A percentile compares a stretch with the other conserved stretches of the same genome.
Conservation (phyloP, 2,329 filamentous ascomycete species). For the Falciphora oryzae region DNA sequence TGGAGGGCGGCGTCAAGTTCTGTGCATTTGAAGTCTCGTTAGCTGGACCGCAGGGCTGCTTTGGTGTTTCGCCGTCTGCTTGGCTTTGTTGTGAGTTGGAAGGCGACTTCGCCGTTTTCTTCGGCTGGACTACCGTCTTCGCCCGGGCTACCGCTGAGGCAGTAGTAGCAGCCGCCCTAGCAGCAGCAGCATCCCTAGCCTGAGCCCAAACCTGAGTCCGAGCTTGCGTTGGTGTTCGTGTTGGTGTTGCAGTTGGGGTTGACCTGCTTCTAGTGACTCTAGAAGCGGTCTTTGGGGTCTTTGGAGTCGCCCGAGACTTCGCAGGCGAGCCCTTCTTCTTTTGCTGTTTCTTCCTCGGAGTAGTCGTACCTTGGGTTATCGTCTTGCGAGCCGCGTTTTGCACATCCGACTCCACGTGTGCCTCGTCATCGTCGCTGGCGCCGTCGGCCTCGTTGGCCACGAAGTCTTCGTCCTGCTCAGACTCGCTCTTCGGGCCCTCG, state of each 20-base stretch:
- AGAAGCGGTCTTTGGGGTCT: slow-evolving; percentile 1
- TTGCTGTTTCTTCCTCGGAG: slow-evolving; percentile 6
- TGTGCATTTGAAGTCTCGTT: not conserved
- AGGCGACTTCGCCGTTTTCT: not conserved
- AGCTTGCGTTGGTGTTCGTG: not conserved
- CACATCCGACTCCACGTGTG: not conserved
- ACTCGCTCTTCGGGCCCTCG: slow-evolving; percentile 19
- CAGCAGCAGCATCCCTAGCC: not conserved
- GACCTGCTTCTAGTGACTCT: not conserved
- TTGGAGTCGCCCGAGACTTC: not conserved
- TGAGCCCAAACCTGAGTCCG: not conserved
- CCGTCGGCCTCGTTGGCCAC: slow-evolving; percentile 19
- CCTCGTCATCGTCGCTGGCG: slow-evolving; percentile 19
- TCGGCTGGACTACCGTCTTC: not conserved
- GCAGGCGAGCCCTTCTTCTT: not conserved
- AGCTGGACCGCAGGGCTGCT: not conserved
- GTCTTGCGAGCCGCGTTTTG: not conserved
- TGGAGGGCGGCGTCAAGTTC: not conserved
- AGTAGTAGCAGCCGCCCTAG: not conserved
- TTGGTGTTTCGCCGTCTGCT: too few species aligned
- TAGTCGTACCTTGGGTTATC: slow-evolving; percentile 14
- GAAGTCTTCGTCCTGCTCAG: slow-evolving; percentile 23
- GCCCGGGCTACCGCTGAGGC: not conserved
- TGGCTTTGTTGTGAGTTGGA: not conserved
- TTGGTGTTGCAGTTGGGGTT: slow-evolving; percentile 3